Evolutionary conservation across 2,329 filamentous ascomycete genomes (phyloP).

Genomic region (Chrysoporthe puriensis): DNA sequence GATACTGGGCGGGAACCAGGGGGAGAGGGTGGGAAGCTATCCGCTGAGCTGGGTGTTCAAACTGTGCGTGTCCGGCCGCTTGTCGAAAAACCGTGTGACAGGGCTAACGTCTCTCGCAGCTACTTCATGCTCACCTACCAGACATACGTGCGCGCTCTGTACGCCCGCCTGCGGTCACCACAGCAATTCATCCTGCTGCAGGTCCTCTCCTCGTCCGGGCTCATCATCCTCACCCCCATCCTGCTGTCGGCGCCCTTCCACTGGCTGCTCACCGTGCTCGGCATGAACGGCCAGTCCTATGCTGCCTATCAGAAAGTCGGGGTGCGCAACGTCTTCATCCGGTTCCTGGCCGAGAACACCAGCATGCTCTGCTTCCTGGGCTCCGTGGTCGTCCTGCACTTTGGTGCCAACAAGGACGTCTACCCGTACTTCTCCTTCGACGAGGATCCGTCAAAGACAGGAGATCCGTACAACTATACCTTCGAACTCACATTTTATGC

Average conservation of each 20-base stretch:
- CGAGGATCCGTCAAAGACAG: slow-evolving; percentile 42
- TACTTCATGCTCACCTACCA: slow-evolving; percentile 73
- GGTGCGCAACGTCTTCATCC: slow-evolving; percentile 68
- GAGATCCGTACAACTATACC: slow-evolving; percentile 55
- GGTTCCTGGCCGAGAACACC: slow-evolving; percentile 68
- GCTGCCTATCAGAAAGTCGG: slow-evolving; percentile 68
- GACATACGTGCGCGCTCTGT: slow-evolving; percentile 70
- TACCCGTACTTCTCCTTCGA: slow-evolving; percentile 74
- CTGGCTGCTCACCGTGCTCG: slow-evolving; percentile 55
- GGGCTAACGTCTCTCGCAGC: slow-evolving; percentile 38
- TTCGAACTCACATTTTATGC: slow-evolving; percentile 67
- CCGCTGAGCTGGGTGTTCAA: slow-evolving; percentile 74
- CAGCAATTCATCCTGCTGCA: slow-evolving; percentile 69
- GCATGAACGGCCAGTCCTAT: slow-evolving; percentile 63
- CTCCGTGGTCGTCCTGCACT: slow-evolving; percentile 67
- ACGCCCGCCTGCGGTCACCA: slow-evolving; percentile 68
- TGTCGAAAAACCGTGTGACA: slow-evolving; percentile 3
- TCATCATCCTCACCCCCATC: slow-evolving; percentile 66
- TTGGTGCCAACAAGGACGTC: slow-evolving; percentile 67
- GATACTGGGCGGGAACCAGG: slow-evolving; percentile 68
- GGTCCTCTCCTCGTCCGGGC: slow-evolving; percentile 63
- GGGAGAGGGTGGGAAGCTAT: slow-evolving; percentile 69
- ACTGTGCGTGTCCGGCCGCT: slow-evolving; percentile 50
- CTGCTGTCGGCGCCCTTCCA: slow-evolving; percentile 66
- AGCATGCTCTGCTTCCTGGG: slow-evolving; percentile 71